Base-by-base conservation (phyloP, 2,329 filamentous ascomycete genomes). In the Plenodomus lindquistii region DNA sequence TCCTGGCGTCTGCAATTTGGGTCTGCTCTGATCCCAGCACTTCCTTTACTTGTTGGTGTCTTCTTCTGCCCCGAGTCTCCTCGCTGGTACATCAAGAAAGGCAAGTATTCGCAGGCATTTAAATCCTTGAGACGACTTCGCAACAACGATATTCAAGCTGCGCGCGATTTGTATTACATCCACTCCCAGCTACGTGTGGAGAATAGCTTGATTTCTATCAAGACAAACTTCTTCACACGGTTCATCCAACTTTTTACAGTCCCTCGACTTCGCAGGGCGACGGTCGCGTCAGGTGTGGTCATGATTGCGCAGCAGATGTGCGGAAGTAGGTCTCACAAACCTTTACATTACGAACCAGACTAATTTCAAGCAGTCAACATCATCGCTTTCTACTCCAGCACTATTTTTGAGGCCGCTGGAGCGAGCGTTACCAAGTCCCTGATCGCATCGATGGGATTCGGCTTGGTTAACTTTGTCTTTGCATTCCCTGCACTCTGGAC, bases 221-320 rank as follows among this genome's bases (percentile, higher is more conserved):
- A 37, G 71, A 73, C 48, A n/a, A 75, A 72, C 50, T 66, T 75
- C 46, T 70, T 75, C 54, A 73, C 63, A 1, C 68, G 73, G 34
- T 74, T 75, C 52, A 31, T 79, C 31, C 82, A 89, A 64, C 67
- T 83, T 0, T 87, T 90, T 62, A 87, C 84, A 10, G 80, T 90
- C 47, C 85, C 87, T 1, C 81, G 87, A 39, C 77, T 88, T 10
- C 81, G 86, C 13, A 81, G 86, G 35, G 91, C 91, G 2, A 92
- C 85, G 3, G 78, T 88, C 22, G 90, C 89, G 5, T 87, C 89
- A 1, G 88, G 85, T 55, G 84, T 85, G 1, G 88, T 93, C 57
- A 95, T 95, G 90, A 85, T 85, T 57, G 75, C 74, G 0, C 83
- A 86, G 59, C 83, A 86, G 62, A 24, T 24, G 22, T 24, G 22